A percentile compares a stretch with the other conserved stretches of the same genome.
Evolutionary conservation across 768 basidiomycete species (phyloP).

Genomic region (Tulasnella sp.): DNA sequence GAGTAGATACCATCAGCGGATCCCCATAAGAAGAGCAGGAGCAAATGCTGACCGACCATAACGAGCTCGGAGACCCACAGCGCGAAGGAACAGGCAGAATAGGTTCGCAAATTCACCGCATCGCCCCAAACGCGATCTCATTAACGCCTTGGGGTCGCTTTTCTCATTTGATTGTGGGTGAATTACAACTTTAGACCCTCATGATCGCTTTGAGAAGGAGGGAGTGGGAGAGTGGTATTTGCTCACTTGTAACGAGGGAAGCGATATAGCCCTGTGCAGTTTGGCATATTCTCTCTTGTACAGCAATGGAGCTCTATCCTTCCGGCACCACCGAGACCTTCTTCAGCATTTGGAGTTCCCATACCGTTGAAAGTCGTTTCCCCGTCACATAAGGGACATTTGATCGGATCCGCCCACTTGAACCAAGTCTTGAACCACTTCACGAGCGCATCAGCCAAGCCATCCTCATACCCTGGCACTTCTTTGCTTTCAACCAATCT

Average conservation of each 20-base stretch:
- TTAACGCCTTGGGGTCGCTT: constrained; percentile 24
- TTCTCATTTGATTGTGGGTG: not conserved
- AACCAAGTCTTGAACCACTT: constrained; percentile 33
- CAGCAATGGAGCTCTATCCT: constrained; percentile 31
- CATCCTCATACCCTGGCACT: constrained; percentile 25
- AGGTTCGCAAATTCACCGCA: constrained; percentile 32
- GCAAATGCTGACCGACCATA: constrained; percentile 22
- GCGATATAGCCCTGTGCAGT: constrained; percentile 22
- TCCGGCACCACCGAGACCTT: constrained; percentile 26
- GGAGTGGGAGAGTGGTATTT: constrained; percentile 4
- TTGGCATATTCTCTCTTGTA: not conserved
- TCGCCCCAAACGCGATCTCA: constrained; percentile 24
- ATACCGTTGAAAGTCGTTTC: constrained; percentile 19
- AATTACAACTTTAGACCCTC: not conserved
- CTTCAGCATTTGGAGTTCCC: constrained; percentile 22
- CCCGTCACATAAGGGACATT: constrained; percentile 26
- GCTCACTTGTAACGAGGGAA: constrained; percentile 30
- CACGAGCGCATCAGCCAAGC: constrained; percentile 27
- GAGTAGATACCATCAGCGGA: constrained; percentile 11
- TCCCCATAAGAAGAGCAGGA: constrained; percentile 24
- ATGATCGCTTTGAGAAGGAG: not conserved
- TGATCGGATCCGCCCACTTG: constrained; percentile 32
- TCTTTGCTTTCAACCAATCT: constrained; percentile 11
- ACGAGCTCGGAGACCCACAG: constrained; percentile 27
- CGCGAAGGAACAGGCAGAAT: constrained; percentile 29